A percentile compares a stretch with the other conserved stretches of the same genome.
phyloP scores from a whole-genome alignment of 2,329 filamentous ascomycete species.

The Xylariaceae sp. region DNA sequence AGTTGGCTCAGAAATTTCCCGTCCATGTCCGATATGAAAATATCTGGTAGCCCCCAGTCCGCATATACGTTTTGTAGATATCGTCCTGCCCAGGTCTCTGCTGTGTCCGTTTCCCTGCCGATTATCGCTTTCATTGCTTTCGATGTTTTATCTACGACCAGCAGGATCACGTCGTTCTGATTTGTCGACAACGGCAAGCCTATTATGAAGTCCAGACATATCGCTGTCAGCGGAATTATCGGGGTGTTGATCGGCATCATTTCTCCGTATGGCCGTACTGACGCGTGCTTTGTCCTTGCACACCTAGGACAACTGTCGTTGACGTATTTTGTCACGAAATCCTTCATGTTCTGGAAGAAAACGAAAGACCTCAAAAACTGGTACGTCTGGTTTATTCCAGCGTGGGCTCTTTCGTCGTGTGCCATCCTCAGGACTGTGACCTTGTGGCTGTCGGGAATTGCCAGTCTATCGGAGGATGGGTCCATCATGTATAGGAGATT shows the following conservation, averaged over 20 bases:
- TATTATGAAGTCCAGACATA: not conserved
- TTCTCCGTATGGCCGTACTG: not conserved
- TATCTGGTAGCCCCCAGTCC: not conserved
- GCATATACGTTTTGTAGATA: not conserved
- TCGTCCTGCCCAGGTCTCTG: not conserved
- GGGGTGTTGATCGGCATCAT: not conserved
- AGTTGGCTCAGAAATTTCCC: not conserved
- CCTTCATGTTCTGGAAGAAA: not conserved
- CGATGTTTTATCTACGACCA: not conserved
- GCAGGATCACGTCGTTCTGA: not conserved
- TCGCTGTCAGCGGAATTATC: not conserved
- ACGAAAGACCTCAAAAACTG: not conserved
- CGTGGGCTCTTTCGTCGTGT: not conserved
- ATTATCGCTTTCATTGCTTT: not conserved
- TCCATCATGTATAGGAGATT: not conserved
- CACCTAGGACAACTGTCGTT: not conserved
- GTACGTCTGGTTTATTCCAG: not conserved
- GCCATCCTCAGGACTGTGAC: not conserved
- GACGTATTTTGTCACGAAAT: not conserved
- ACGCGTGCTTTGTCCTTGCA: not conserved
- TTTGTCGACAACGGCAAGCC: not conserved
- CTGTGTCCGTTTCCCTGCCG: not conserved
- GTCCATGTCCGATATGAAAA: not conserved
- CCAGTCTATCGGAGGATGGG: not conserved
- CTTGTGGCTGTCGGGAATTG: not conserved